Evolutionary conservation across 176 grass and related monocot genomes (phyloP).

Genomic region (Ensete glaucum): DNA sequence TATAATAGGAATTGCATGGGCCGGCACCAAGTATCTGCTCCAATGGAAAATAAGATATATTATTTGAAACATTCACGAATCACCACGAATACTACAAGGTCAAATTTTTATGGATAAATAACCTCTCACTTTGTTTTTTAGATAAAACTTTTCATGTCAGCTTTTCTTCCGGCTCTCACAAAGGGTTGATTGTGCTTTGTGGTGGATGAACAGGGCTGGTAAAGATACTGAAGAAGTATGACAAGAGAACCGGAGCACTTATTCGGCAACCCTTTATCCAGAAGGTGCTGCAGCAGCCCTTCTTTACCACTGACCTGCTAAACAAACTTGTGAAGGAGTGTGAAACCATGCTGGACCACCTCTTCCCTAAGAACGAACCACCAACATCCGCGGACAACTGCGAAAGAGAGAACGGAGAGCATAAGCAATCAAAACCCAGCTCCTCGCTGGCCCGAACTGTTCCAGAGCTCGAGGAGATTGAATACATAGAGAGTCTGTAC

Average conservation of each 20-base stretch:
- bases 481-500: slow-evolving; percentile 84
- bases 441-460: slow-evolving; percentile 33
- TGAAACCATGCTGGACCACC: slow-evolving; percentile 50
- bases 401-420: neutral
- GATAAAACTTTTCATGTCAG: too few relatives aligned
- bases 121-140: neutral
- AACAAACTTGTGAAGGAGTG: slow-evolving; percentile 59
- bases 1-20: too few relatives aligned
- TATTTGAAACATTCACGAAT: too few relatives aligned
- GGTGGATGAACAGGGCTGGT: slow-evolving; percentile 35
- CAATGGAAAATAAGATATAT: too few relatives aligned
- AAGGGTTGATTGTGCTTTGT: neutral
- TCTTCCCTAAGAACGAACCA: slow-evolving; percentile 25
- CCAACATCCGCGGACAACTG: neutral
- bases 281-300: slow-evolving; percentile 15
- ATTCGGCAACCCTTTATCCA: slow-evolving; percentile 62
- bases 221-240: slow-evolving; percentile 53
- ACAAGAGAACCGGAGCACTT: slow-evolving; percentile 32
- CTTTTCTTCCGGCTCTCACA: neutral
- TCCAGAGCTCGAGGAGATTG: slow-evolving; percentile 70
- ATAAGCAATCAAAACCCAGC: slow-evolving; percentile 29
- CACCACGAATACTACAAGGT: too few relatives aligned
- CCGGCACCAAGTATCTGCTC: too few relatives aligned
- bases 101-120: neutral
- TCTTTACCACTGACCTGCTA: slow-evolving; percentile 40